Evolutionary conservation across 441 rosid species (phyloP).

Genomic region (Hura crepitans): DNA sequence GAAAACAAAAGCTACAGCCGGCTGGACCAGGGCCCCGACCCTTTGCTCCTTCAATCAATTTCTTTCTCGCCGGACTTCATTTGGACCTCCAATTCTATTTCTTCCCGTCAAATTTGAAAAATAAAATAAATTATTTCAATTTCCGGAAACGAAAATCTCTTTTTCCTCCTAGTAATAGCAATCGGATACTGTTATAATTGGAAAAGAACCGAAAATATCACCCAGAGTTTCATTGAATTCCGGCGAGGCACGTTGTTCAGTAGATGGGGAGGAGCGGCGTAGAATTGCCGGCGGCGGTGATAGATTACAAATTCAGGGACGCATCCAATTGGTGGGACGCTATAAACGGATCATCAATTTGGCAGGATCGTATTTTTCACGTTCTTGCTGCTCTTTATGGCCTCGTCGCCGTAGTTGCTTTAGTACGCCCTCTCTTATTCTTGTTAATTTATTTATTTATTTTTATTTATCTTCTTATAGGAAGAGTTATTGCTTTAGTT

Average conservation of each 20-base stretch:
- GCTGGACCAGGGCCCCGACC: background rate
- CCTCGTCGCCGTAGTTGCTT: slow-evolving; percentile 62
- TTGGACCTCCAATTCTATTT: background rate
- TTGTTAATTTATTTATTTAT: background rate
- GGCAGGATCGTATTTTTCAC: slow-evolving; percentile 87
- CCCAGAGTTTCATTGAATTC: background rate
- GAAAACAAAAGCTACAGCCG: slow-evolving; percentile 6
- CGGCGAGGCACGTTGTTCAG: slow-evolving; percentile 13
- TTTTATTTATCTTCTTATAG: background rate
- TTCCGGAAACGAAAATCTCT: slow-evolving; percentile 1
- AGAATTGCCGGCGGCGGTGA: slow-evolving; percentile 27
- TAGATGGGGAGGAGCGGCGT: slow-evolving; percentile 30
- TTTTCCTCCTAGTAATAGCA: background rate
- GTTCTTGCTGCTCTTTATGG: slow-evolving; percentile 63
- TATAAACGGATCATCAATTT: slow-evolving; percentile 51
- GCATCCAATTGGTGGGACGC: slow-evolving; percentile 72
- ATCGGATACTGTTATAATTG: background rate
- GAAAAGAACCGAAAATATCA: background rate
- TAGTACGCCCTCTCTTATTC: slow-evolving; percentile 33
- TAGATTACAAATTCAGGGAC: slow-evolving; percentile 42
- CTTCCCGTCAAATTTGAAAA: background rate
- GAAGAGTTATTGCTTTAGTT: background rate
- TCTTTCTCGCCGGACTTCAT: background rate
- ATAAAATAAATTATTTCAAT: background rate
- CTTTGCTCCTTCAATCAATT: background rate